Conservation (phyloP, 371 early-diverging fungal species). For the Syncephalis plumigaleata region DNA sequence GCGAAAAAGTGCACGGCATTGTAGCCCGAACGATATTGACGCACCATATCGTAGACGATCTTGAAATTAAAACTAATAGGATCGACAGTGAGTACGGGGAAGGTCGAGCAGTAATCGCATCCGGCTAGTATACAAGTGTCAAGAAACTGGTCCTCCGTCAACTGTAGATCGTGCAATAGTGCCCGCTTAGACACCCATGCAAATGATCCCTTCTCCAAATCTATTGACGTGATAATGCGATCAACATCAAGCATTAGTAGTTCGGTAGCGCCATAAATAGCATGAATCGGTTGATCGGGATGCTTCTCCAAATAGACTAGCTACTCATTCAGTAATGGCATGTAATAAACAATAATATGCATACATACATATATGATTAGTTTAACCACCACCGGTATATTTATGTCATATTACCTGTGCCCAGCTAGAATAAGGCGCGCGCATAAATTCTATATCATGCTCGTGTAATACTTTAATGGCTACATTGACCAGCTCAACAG, state of each 20-base stretch:
- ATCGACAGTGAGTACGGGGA: slow-evolving; percentile 42
- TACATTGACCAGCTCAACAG: slow-evolving; percentile 40
- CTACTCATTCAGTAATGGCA: slow-evolving; percentile 14
- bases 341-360: too few relatives aligned
- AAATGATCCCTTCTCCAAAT: slow-evolving; percentile 47
- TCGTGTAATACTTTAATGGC: slow-evolving; percentile 51
- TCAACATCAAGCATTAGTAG: slow-evolving; percentile 66
- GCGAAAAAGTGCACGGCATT: slow-evolving; percentile 48
- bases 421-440: slow-evolving; percentile 69
- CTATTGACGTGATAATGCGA: slow-evolving; percentile 44
- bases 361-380: too few relatives aligned
- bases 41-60: slow-evolving; percentile 42
- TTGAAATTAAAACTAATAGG: slow-evolving; percentile 38
- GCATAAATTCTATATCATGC: slow-evolving; percentile 47
- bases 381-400: too few relatives aligned
- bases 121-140: slow-evolving; percentile 73
- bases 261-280: slow-evolving; percentile 52
- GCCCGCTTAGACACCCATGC: slow-evolving; percentile 42
- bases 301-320: slow-evolving; percentile 57
- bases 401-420: too few relatives aligned
- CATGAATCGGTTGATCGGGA: slow-evolving; percentile 46
- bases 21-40: slow-evolving; percentile 51
- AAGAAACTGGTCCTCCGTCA: slow-evolving; percentile 55
- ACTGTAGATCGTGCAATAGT: slow-evolving; percentile 37
- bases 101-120: slow-evolving; percentile 52